Evolutionary conservation across 2,329 filamentous ascomycete genomes (phyloP).

Genomic region (Ophiocordyceps camponoti-leonardi): DNA sequence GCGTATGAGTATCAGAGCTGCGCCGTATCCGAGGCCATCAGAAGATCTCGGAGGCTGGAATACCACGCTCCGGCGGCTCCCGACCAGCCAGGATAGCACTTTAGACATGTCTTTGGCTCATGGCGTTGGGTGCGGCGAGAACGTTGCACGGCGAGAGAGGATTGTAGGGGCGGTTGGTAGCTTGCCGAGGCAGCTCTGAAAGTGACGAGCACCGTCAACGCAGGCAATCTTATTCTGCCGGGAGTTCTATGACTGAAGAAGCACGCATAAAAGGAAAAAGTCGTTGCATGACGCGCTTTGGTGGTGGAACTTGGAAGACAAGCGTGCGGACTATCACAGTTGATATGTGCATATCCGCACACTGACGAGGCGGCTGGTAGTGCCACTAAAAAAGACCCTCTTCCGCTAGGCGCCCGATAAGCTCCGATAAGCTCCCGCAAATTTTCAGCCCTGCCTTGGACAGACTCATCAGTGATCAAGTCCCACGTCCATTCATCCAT

Average conservation of each 20-base stretch:
- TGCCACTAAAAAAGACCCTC: background rate
- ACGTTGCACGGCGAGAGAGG: background rate
- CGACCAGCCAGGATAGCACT: conserved; percentile 17
- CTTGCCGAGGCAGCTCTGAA: background rate
- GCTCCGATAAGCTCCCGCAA: conserved; percentile 22
- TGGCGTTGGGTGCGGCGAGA: conserved; percentile 12
- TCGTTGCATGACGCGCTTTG: conserved; percentile 19
- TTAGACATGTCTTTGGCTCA: conserved; percentile 25
- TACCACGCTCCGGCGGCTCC: conserved; percentile 16
- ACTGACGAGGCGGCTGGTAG: background rate
- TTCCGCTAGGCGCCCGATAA: conserved; percentile 12
- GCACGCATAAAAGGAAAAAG: conserved; percentile 9
- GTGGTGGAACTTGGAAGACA: background rate
- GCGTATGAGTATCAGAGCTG: background rate
- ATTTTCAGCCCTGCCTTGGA: conserved; percentile 11
- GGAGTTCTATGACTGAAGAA: background rate
- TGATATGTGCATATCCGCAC: background rate
- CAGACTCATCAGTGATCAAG: too few relatives aligned
- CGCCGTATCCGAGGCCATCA: conserved; percentile 1
- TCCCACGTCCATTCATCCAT: too few relatives aligned
- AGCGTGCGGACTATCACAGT: background rate
- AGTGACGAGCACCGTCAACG: background rate
- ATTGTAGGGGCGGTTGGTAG: background rate
- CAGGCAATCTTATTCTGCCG: background rate
- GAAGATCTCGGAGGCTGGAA: conserved; percentile 6